Evolutionary conservation across 208 protist genomes (phyloP).

Genomic region (Trypanosoma rangeli): DNA sequence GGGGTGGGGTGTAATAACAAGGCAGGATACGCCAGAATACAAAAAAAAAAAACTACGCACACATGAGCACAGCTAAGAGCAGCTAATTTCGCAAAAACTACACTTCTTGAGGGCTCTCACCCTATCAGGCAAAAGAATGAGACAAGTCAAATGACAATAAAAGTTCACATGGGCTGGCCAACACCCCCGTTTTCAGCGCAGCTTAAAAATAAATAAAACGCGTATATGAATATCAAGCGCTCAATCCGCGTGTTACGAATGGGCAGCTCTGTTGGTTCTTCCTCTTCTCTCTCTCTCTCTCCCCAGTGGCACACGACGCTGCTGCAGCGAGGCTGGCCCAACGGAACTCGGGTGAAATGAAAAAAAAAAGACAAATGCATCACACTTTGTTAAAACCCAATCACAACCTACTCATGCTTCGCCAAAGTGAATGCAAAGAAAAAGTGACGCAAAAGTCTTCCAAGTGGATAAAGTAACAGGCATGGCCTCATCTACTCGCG

Average conservation of each 20-base stretch:
- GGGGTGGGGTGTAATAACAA: too few species aligned
- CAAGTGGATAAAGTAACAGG: too few species aligned
- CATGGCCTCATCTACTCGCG: too few species aligned
- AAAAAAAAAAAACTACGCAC: too few species aligned
- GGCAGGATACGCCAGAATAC: too few species aligned
- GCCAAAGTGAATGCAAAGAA: too few species aligned
- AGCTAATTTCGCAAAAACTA: too few species aligned
- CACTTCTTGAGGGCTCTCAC: too few species aligned
- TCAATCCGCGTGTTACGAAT: background rate
- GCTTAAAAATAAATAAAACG: constrained; percentile 17
- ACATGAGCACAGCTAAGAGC: background rate
- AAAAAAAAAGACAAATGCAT: background rate
- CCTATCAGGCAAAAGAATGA: background rate
- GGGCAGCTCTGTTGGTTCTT: background rate
- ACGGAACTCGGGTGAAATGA: background rate
- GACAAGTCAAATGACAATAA: too few species aligned
- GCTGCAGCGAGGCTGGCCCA: background rate
- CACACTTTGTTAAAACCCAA: too few species aligned
- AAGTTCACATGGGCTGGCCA: background rate
- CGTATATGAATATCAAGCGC: background rate
- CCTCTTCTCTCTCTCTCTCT: background rate
- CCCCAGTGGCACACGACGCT: background rate
- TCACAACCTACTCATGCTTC: too few species aligned
- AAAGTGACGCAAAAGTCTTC: too few species aligned
- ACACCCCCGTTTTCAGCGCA: background rate